A percentile compares a stretch with the other conserved stretches of the same genome.
Conservation (phyloP, 192 early-diverging fungal species). For the Gaertneriomyces sp. region DNA sequence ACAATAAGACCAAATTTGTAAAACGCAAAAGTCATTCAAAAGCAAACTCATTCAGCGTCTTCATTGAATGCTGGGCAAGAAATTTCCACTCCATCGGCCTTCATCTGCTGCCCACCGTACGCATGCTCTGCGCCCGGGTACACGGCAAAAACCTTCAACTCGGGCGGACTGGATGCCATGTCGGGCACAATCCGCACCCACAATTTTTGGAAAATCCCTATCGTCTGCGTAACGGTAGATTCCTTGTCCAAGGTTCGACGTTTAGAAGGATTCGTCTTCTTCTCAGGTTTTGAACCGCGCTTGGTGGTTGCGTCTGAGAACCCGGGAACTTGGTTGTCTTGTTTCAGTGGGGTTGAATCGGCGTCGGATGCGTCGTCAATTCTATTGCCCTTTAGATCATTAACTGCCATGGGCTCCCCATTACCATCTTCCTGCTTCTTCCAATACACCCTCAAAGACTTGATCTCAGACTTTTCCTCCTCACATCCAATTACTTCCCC, state of each 20-base stretch:
- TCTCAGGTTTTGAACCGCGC: too few relatives aligned
- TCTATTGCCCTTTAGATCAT: neutral
- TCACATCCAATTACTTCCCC: conserved; percentile 36
- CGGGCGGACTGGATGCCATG: conserved; percentile 38
- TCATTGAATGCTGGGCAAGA: too few relatives aligned
- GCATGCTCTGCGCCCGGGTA: conserved; percentile 13
- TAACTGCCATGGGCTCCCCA: conserved; percentile 4
- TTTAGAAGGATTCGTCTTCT: conserved; percentile 12
- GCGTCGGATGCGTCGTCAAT: conserved; percentile 9
- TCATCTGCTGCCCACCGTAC: too few relatives aligned
- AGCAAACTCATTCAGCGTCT: too few relatives aligned
- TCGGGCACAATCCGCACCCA: conserved; percentile 37
- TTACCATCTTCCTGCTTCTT: conserved; percentile 9
- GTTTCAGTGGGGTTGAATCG: neutral
- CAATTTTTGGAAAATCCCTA: conserved; percentile 44
- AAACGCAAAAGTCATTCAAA: too few relatives aligned
- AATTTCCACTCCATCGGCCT: too few relatives aligned
- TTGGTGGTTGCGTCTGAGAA: too few relatives aligned
- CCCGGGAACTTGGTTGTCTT: neutral
- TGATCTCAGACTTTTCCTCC: neutral
- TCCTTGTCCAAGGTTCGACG: conserved; percentile 13
- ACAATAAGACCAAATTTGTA: too few relatives aligned
- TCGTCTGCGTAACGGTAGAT: conserved; percentile 29
- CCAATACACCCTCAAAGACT: conserved; percentile 34
- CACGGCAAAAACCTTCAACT: conserved; percentile 37